These are phyloP conservation scores for Corymbia maculata DNA, from an alignment of 345 rosid species.

Conservation along the genomic window DNA sequence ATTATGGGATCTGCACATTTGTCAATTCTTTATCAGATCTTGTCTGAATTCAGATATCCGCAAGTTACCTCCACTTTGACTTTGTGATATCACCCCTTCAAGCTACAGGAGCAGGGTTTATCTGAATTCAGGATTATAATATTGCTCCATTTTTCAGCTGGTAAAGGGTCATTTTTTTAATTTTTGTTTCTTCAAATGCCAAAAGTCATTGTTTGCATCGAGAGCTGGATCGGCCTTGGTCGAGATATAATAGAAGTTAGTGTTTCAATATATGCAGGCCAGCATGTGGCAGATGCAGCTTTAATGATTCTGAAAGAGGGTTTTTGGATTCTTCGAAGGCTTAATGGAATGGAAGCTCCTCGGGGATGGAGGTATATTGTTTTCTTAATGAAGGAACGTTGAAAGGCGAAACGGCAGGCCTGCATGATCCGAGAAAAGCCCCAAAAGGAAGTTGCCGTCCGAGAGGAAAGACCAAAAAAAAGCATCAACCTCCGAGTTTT, in stretches of 20 bases:
- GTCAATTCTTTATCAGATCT: not conserved
- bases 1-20: not conserved
- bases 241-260: not conserved
- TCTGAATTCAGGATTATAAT: no score
- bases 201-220: not conserved
- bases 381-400: not conserved
- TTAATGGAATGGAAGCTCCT: not conserved
- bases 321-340: not conserved
- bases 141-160: no score
- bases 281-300: not conserved
- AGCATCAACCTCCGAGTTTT: not conserved
- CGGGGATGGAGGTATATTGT: not conserved
- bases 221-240: not conserved
- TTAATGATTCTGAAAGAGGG: not conserved
- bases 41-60: not conserved
- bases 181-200: not conserved
- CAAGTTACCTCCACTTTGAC: not conserved
- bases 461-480: not conserved
- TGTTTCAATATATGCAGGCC: not conserved
- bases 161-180: not conserved
- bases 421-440: not conserved
- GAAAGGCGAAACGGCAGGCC: not conserved
- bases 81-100: not conserved
- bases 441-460: not conserved
- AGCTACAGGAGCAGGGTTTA: not conserved